Evolutionary conservation across 768 basidiomycete species (phyloP).

Genomic region (Mrakia gelida): DNA sequence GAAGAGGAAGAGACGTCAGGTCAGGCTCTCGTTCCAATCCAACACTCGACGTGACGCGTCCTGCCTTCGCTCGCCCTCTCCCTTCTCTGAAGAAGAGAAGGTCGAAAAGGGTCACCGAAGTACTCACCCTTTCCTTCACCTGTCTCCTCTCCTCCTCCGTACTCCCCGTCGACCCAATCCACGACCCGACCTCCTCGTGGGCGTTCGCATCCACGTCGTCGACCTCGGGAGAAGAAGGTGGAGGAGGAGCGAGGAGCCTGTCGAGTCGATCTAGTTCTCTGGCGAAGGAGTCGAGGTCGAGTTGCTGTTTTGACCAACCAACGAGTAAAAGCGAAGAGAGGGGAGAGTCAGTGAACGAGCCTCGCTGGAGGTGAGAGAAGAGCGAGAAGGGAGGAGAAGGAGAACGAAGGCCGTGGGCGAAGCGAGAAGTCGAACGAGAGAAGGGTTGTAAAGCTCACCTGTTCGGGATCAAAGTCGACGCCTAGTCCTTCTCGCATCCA

Average conservation of each 20-base stretch:
- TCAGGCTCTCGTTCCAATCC: not conserved
- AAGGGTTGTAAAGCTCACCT: not conserved
- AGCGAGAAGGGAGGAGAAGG: not conserved
- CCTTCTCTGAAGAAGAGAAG: too few species aligned
- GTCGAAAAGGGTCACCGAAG: too few species aligned
- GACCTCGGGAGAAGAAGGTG: too few species aligned
- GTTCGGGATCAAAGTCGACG: not conserved
- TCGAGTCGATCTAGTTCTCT: constrained; percentile 1
- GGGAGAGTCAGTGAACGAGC: not conserved
- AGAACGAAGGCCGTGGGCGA: not conserved
- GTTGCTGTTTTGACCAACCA: not conserved
- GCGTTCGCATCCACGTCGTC: too few species aligned
- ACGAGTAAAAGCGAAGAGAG: not conserved
- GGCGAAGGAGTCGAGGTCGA: constrained; percentile 4
- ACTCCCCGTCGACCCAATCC: not conserved
- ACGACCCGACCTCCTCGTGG: too few species aligned
- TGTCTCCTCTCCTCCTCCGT: not conserved
- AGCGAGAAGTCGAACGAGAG: not conserved
- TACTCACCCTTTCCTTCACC: not conserved
- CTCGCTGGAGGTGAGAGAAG: not conserved
- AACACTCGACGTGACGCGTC: too few species aligned
- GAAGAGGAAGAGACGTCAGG: not conserved
- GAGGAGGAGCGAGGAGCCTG: not conserved
- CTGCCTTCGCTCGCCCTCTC: too few species aligned
- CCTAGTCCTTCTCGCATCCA: constrained; percentile 3